phyloP scores from a whole-genome alignment of 2,329 filamentous ascomycete species.

The Sclerotinia glacialis region DNA sequence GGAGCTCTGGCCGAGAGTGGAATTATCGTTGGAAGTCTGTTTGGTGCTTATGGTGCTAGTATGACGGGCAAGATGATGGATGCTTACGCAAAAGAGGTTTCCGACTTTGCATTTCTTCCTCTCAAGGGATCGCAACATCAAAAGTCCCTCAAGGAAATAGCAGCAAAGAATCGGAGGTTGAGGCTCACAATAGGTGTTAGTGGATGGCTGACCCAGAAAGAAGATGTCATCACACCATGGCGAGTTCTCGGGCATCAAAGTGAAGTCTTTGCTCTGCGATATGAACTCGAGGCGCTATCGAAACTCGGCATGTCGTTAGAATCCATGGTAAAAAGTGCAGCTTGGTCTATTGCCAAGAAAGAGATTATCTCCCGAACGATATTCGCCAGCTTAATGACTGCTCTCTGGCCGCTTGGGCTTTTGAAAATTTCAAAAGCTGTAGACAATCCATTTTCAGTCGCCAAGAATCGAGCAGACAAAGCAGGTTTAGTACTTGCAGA shows the following conservation, averaged over 20 bases:
- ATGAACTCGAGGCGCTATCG: slow-evolving; percentile 74
- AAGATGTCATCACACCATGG: slow-evolving; percentile 78
- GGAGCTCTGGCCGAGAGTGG: slow-evolving; percentile 77
- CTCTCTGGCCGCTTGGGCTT: slow-evolving; percentile 67
- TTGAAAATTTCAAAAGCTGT: slow-evolving; percentile 65
- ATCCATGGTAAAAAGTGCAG: slow-evolving; percentile 71
- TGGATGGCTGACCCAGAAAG: slow-evolving; percentile 73
- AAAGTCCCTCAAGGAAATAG: slow-evolving; percentile 41
- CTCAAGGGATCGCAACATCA: slow-evolving; percentile 52
- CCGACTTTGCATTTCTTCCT: slow-evolving; percentile 84
- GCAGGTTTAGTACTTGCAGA: slow-evolving; percentile 78
- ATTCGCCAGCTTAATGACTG: slow-evolving; percentile 64
- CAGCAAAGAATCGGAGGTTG: slow-evolving; percentile 62
- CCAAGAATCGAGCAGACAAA: slow-evolving; percentile 74
- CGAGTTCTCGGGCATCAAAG: slow-evolving; percentile 66
- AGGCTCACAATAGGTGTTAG: slow-evolving; percentile 80
- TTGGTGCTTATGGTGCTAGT: slow-evolving; percentile 84
- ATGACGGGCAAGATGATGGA: slow-evolving; percentile 88
- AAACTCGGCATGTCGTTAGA: slow-evolving; percentile 77
- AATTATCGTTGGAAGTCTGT: slow-evolving; percentile 77
- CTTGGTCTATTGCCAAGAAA: slow-evolving; percentile 72
- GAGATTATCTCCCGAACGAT: slow-evolving; percentile 62
- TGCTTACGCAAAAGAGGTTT: slow-evolving; percentile 78
- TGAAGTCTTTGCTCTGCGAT: slow-evolving; percentile 80
- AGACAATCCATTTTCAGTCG: slow-evolving; percentile 80